Percentiles rank a stretch among this genome's conserved stretches.
Evolutionary conservation across 208 protist species (phyloP).

Genomic region (Porcisia hertigi): DNA sequence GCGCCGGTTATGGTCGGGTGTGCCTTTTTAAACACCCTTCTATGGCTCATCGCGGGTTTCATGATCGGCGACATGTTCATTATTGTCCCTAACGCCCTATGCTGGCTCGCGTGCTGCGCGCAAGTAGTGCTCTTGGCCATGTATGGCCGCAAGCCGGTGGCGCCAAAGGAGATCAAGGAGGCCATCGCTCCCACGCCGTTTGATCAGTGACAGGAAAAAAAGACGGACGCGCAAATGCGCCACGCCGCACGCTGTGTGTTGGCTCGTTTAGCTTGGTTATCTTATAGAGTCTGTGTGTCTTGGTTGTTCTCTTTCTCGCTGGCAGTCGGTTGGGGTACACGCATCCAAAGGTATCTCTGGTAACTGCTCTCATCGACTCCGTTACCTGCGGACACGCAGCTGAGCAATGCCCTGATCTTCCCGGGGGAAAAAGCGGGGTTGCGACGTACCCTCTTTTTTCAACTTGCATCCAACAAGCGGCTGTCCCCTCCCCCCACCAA

Average conservation of each 20-base stretch:
- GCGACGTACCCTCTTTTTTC: background rate
- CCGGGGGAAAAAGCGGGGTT: background rate
- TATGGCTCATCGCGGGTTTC: slow-evolving; percentile 53
- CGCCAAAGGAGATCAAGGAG: slow-evolving; percentile 30
- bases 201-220: slow-evolving; percentile 10
- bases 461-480: background rate
- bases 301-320: background rate
- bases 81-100: slow-evolving; percentile 41
- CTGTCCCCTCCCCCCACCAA: no score
- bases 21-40: slow-evolving; percentile 59
- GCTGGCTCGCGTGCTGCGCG: slow-evolving; percentile 35
- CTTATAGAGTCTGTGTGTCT: background rate
- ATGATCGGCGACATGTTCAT: slow-evolving; percentile 52
- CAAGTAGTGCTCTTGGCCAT: slow-evolving; percentile 50
- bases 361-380: background rate
- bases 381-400: background rate
- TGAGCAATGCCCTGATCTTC: background rate
- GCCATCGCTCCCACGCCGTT: slow-evolving; percentile 53
- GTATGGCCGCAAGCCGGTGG: slow-evolving; percentile 39
- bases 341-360: background rate
- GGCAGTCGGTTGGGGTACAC: background rate
- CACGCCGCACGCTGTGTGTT: background rate
- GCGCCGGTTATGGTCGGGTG: slow-evolving; percentile 53
- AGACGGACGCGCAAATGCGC: background rate
- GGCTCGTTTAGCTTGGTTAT: background rate